These are phyloP conservation scores for Ceratocystis huliohia DNA, from an alignment of 2,329 filamentous ascomycete genomes.

Conservation along the genomic window DNA sequence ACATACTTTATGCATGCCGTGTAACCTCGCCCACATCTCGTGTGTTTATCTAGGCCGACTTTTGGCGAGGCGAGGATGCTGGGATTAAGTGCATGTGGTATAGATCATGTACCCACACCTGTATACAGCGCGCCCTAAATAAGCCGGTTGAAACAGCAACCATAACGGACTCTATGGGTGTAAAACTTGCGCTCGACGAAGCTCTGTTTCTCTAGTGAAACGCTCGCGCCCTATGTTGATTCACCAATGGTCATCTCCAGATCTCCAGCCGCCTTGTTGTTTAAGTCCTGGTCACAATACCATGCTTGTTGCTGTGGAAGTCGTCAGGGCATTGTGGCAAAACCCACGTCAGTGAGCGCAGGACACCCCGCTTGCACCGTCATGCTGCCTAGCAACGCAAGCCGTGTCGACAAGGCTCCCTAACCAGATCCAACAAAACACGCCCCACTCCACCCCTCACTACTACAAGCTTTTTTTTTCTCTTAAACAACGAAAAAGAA, in stretches of 20 bases:
- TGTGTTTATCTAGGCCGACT: background rate
- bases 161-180: background rate
- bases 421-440: background rate
- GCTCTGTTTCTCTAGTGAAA: background rate
- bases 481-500: background rate
- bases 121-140: background rate
- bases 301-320: background rate
- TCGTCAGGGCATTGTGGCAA: background rate
- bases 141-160: constrained; percentile 4
- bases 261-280: too few relatives aligned
- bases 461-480: background rate
- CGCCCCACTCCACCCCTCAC: background rate
- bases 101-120: background rate
- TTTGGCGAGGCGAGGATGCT: background rate
- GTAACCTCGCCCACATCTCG: background rate
- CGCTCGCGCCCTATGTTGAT: background rate
- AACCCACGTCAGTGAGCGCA: background rate
- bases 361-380: background rate
- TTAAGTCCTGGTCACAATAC: background rate
- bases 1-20: background rate
- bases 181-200: background rate
- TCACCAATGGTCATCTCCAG: too few relatives aligned
- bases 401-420: background rate
- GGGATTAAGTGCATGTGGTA: background rate
- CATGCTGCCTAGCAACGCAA: constrained; percentile 3